phyloP scores from a whole-genome alignment of 306 rosid species.

The Vigna hirtella region DNA sequence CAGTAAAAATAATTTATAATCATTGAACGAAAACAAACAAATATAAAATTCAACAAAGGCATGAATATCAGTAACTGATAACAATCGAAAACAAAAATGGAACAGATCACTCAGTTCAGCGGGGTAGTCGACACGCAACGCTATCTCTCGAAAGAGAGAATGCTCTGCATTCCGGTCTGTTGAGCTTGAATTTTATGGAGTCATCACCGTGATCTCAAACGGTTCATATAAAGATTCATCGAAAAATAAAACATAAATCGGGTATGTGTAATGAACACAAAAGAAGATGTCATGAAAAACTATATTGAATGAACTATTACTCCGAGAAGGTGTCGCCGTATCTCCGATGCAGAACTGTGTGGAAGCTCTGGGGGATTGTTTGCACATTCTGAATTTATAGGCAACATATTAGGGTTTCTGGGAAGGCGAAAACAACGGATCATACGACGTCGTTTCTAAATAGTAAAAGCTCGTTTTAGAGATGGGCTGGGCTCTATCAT shows the following conservation, averaged over 20 bases:
- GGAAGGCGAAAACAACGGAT: background rate
- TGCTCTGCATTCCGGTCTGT: slow-evolving; percentile 95
- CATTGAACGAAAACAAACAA: background rate
- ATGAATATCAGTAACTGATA: background rate
- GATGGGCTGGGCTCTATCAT: background rate
- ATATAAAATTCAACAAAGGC: background rate
- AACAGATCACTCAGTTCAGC: slow-evolving; percentile 85
- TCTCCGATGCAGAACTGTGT: background rate
- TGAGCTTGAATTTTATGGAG: slow-evolving; percentile 90
- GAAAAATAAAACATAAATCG: too few species aligned
- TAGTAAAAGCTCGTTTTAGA: background rate
- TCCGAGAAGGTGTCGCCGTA: background rate
- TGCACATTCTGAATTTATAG: slow-evolving; percentile 36
- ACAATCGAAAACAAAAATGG: too few species aligned
- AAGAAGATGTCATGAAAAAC: too few species aligned
- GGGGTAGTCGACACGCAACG: slow-evolving; percentile 91
- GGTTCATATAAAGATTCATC: rapidly evolving
- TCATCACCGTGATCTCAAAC: slow-evolving; percentile 60
- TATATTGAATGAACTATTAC: too few species aligned
- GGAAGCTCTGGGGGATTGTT: rapidly evolving
- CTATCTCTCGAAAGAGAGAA: slow-evolving; percentile 50
- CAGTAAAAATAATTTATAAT: background rate
- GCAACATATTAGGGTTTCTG: slow-evolving; percentile 44
- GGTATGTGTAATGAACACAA: background rate
- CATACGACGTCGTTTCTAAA: slow-evolving; percentile 23